Evolutionary conservation across 2,329 filamentous ascomycete species (phyloP).

Genomic region (Penicillium paneum): DNA sequence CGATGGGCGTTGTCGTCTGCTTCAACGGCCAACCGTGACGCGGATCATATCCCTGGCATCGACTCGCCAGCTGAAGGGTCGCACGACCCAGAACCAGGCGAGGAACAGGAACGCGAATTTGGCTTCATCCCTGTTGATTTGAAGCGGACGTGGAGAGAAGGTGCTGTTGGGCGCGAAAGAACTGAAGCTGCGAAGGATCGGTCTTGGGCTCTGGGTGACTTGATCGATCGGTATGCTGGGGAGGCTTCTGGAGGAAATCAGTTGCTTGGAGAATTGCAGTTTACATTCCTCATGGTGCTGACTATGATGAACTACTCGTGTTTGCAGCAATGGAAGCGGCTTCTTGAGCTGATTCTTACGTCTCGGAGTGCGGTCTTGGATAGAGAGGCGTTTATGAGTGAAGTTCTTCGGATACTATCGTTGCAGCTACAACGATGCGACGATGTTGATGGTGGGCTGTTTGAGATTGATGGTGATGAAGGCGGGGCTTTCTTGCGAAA

Average conservation of each 20-base stretch:
- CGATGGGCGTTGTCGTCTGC: conserved; percentile 58
- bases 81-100: conserved; percentile 21
- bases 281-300: conserved; percentile 61
- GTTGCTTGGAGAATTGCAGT: conserved; percentile 59
- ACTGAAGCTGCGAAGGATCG: conserved; percentile 62
- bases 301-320: conserved; percentile 65
- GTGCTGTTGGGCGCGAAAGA: conserved; percentile 59
- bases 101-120: conserved; percentile 47
- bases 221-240: conserved; percentile 43
- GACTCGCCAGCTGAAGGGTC: conserved; percentile 21
- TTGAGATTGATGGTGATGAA: conserved; percentile 54
- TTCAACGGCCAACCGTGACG: conserved; percentile 55
- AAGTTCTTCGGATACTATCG: conserved; percentile 49
- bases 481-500: conserved; percentile 53
- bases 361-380: conserved; percentile 52
- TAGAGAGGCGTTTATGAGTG: conserved; percentile 51
- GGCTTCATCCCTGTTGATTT: conserved; percentile 58
- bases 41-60: conserved; percentile 61
- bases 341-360: conserved; percentile 57
- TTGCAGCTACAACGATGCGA: conserved; percentile 56
- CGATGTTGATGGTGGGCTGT: conserved; percentile 60
- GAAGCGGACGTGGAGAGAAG: conserved; percentile 60
- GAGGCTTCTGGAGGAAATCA: conserved; percentile 34
- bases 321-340: conserved; percentile 62
- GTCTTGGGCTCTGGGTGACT: conserved; percentile 58